Evolutionary conservation across 768 basidiomycete genomes (phyloP).

Genomic region (Amanita pseudoporphyria): DNA sequence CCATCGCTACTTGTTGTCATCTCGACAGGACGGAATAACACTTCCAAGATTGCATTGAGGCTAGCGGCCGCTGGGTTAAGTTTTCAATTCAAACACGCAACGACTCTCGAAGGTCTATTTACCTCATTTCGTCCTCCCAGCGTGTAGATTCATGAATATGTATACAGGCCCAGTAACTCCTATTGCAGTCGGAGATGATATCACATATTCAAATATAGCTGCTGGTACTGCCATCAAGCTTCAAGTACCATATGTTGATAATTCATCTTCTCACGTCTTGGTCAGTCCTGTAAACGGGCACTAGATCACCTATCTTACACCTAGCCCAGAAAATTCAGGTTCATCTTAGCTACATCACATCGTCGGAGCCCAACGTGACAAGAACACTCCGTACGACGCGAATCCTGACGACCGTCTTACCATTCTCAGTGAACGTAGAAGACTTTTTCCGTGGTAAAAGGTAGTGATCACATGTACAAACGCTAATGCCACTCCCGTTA

Average conservation of each 20-base stretch:
- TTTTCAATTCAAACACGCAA: conserved; percentile 36
- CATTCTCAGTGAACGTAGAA: conserved; percentile 89
- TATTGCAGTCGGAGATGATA: conserved; percentile 28
- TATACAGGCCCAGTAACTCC: conserved; percentile 17
- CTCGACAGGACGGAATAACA: conserved; percentile 60
- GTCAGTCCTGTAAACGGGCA: conserved; percentile 27
- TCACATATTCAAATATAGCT: conserved; percentile 40
- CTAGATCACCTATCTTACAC: not conserved
- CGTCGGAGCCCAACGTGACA: conserved; percentile 36
- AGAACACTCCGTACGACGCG: conserved; percentile 48
- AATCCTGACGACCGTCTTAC: conserved; percentile 59
- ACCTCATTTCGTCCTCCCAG: not conserved
- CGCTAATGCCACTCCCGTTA: not conserved
- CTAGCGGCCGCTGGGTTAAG: conserved; percentile 47
- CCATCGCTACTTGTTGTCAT: conserved; percentile 46
- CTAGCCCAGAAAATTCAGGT: conserved; percentile 53
- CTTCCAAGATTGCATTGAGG: conserved; percentile 43
- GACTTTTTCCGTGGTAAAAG: conserved; percentile 88
- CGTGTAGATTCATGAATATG: conserved; percentile 3
- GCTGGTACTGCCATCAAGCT: conserved; percentile 37
- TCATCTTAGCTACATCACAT: conserved; percentile 60
- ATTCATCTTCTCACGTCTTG: conserved; percentile 49
- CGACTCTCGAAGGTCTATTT: conserved; percentile 25
- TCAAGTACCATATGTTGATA: conserved; percentile 57
- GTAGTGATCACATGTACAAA: conserved; percentile 27